These are phyloP conservation scores for Ceratorhiza oryzae-sativae DNA, from an alignment of 1,284 basidiomycete genomes.

Conservation along the genomic window DNA sequence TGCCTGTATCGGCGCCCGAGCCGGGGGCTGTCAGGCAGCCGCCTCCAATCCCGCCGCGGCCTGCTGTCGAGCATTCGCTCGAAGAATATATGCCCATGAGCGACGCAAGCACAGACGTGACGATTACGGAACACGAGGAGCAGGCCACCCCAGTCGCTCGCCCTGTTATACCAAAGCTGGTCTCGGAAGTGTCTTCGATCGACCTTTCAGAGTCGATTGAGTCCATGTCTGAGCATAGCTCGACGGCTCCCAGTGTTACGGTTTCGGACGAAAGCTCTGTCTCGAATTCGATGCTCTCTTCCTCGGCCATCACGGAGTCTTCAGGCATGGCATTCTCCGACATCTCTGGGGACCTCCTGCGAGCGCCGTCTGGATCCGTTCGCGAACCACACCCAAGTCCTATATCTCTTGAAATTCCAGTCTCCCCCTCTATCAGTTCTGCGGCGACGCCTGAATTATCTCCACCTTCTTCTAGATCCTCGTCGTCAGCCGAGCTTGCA, in stretches of 20 bases:
- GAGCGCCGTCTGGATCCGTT: not conserved
- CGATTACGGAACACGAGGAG: conserved; percentile 4
- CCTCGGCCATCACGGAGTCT: conserved; percentile 15
- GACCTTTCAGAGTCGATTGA: conserved; percentile 27
- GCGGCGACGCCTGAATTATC: conserved; percentile 4
- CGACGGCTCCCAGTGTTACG: not conserved
- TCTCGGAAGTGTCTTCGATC: conserved; percentile 13
- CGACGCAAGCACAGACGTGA: conserved; percentile 26
- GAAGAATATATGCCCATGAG: conserved; percentile 38
- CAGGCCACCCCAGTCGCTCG: conserved; percentile 2
- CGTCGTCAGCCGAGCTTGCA: conserved; percentile 1
- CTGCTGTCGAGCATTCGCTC: not conserved
- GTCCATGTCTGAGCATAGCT: conserved; percentile 17
- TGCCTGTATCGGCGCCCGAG: not conserved
- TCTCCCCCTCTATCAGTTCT: conserved; percentile 30
- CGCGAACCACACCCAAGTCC: not conserved
- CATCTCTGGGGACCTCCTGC: conserved; percentile 4
- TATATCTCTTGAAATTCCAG: not conserved
- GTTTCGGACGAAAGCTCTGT: conserved; percentile 33
- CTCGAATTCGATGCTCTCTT: conserved; percentile 23
- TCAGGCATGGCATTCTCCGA: not conserved
- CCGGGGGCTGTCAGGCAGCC: not conserved
- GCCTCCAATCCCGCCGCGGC: not conserved
- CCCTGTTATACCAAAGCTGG: not conserved
- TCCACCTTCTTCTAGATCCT: conserved; percentile 18